Evolutionary conservation across 306 rosid species (phyloP).

Genomic region (Elaeagnus macrophylla): DNA sequence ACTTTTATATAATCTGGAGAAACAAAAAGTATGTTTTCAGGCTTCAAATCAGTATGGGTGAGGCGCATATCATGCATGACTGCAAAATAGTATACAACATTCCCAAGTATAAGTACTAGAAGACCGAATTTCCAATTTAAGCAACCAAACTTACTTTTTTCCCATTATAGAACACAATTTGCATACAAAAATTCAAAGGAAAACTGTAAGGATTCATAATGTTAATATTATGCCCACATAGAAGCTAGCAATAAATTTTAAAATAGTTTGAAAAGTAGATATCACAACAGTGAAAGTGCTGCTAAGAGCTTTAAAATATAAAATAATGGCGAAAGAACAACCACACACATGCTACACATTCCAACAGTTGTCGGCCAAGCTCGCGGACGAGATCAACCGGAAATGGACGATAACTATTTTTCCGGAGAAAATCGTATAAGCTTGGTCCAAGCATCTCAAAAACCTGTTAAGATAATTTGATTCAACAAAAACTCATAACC

Average conservation of each 20-base stretch:
- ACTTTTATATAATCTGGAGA: constrained; percentile 61
- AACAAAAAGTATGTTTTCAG: constrained; percentile 66
- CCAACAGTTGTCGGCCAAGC: constrained; percentile 94
- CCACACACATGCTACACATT: constrained; percentile 95
- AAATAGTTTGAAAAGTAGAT: background rate
- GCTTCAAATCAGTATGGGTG: constrained; percentile 82
- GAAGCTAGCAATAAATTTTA: background rate
- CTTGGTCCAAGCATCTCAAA: constrained; percentile 99
- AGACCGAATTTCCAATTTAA: background rate
- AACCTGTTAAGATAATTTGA: constrained; percentile 81
- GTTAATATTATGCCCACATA: background rate
- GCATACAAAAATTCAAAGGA: background rate
- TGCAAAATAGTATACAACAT: constrained; percentile 27
- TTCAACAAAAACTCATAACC: constrained; percentile 31
- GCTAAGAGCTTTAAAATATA: constrained; percentile 4
- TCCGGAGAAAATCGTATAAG: constrained; percentile 90
- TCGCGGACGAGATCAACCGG: constrained; percentile 96
- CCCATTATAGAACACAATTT: background rate
- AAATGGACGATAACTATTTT: constrained; percentile 89
- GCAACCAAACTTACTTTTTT: background rate
- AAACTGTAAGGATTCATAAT: background rate
- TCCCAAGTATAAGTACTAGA: constrained; percentile 5
- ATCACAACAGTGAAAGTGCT: background rate
- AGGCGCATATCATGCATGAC: constrained; percentile 75
- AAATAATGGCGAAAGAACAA: constrained; percentile 19